Evolutionary conservation across 2,329 filamentous ascomycete genomes (phyloP).

Genomic region (Sclerotinia spermophila): DNA sequence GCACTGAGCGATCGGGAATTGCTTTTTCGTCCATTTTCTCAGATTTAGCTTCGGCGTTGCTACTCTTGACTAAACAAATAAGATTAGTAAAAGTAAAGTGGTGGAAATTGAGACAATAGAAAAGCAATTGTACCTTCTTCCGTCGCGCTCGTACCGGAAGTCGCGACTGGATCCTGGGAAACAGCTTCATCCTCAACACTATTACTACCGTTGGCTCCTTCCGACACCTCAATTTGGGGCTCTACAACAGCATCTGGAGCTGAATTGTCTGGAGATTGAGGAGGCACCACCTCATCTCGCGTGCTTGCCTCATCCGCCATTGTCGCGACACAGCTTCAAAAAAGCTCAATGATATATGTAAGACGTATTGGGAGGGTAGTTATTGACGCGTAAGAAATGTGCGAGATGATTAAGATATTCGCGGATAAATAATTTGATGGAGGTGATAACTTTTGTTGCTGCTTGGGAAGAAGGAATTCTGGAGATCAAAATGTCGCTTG

Average conservation of each 20-base stretch:
- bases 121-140: conserved; percentile 28
- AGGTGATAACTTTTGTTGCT: conserved; percentile 24
- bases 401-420: conserved; percentile 22
- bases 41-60: conserved; percentile 9
- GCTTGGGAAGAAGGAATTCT: conserved; percentile 20
- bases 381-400: conserved; percentile 27
- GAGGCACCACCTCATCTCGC: conserved; percentile 23
- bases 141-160: conserved; percentile 23
- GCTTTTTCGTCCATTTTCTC: conserved; percentile 29
- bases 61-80: conserved; percentile 26
- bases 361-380: conserved; percentile 14
- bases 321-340: conserved; percentile 27
- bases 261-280: conserved; percentile 23
- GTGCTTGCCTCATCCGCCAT: conserved; percentile 34
- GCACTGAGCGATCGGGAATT: conserved; percentile 18
- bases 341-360: conserved; percentile 16
- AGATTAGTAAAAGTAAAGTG: conserved; percentile 26
- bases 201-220: conserved; percentile 26
- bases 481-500: conserved; percentile 24
- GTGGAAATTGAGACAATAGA: conserved; percentile 16
- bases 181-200: conserved; percentile 20
- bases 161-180: conserved; percentile 30
- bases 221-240: conserved; percentile 23
- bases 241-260: conserved; percentile 21
- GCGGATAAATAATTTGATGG: conserved; percentile 22